Evolutionary conservation across 257 asterid species (phyloP).

Genomic region (Nicotiana paniculata): DNA sequence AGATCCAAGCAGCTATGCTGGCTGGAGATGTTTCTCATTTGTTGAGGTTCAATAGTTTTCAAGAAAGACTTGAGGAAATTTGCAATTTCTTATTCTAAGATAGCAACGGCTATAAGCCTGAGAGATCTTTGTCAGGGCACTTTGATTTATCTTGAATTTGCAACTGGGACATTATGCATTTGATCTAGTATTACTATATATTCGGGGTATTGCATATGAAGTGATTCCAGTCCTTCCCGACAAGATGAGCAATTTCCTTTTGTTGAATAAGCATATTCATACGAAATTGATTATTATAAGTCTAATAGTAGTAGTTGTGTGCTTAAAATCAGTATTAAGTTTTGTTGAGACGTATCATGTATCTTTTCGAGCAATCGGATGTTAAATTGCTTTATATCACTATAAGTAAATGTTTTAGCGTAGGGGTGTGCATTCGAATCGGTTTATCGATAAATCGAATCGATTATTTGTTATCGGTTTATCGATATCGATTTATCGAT

Average conservation of each 20-base stretch:
- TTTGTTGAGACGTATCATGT: neutral
- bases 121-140: neutral
- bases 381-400: neutral
- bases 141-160: neutral
- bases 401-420: neutral
- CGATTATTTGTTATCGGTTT: too few species aligned
- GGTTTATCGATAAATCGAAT: too few species aligned
- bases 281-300: neutral
- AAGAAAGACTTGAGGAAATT: neutral
- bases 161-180: neutral
- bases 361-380: neutral
- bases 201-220: neutral
- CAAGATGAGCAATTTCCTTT: neutral
- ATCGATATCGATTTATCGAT: too few species aligned
- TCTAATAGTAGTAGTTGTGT: neutral
- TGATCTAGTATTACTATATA: neutral
- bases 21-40: neutral
- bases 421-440: neutral
- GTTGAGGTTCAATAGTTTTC: neutral
- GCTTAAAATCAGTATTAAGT: neutral
- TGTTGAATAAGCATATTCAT: neutral
- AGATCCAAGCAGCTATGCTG: neutral
- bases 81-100: neutral
- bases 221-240: neutral
- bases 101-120: neutral